These are phyloP conservation scores for Botrytis paeoniae DNA, from an alignment of 2,329 filamentous ascomycete genomes.

Conservation along the genomic window DNA sequence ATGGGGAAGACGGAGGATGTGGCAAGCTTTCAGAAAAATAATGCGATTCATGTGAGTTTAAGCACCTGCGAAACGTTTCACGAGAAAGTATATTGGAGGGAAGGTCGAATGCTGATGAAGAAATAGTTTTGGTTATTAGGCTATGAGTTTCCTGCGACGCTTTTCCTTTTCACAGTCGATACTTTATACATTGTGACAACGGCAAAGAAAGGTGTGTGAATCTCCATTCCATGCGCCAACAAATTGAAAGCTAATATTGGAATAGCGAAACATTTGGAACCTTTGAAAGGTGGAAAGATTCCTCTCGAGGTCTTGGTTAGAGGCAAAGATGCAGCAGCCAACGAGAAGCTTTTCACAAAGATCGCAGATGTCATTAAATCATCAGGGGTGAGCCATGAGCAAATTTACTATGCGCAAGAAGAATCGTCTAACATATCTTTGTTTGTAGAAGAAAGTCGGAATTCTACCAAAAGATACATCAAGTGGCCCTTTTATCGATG, in stretches of 20 bases:
- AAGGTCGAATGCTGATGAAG: constrained; percentile 20
- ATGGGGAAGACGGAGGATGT: constrained; percentile 94
- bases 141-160: constrained; percentile 95
- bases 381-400: constrained; percentile 66
- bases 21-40: constrained; percentile 89
- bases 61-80: neutral
- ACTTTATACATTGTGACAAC: constrained; percentile 91
- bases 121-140: constrained; percentile 92
- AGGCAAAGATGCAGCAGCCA: constrained; percentile 87
- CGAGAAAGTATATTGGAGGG: neutral
- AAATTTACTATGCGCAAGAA: neutral
- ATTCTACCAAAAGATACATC: constrained; percentile 81
- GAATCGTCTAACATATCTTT: constrained; percentile 22
- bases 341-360: constrained; percentile 84
- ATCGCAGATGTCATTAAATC: constrained; percentile 83
- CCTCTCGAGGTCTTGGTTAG: constrained; percentile 89
- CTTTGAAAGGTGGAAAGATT: constrained; percentile 86
- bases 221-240: constrained; percentile 1
- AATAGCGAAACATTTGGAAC: constrained; percentile 85
- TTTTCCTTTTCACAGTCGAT: constrained; percentile 89
- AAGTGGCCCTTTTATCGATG: constrained; percentile 85
- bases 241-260: constrained; percentile 36
- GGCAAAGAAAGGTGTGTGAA: constrained; percentile 79
- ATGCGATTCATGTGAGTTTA: constrained; percentile 81
- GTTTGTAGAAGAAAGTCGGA: constrained; percentile 77